phyloP scores from a whole-genome alignment of 2,329 filamentous ascomycete genomes.

The Harringtonia lauricola region DNA sequence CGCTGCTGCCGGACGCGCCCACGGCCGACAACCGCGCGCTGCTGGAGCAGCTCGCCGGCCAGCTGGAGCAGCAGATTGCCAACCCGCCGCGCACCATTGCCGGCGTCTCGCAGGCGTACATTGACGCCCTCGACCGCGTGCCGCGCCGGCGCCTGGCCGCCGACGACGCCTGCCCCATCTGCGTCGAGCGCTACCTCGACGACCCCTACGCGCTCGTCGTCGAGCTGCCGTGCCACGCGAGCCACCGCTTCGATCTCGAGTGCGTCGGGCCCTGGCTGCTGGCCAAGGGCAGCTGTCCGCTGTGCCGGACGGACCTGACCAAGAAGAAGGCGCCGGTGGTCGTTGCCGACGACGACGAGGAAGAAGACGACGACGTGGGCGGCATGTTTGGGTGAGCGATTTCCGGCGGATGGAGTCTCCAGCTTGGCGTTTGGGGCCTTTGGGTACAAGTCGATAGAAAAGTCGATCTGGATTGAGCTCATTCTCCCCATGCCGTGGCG shows the following conservation, averaged over 20 bases:
- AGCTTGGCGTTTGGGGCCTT: too few relatives aligned
- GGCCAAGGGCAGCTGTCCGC: slow-evolving; percentile 52
- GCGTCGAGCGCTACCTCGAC: slow-evolving; percentile 49
- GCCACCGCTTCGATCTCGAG: slow-evolving; percentile 54
- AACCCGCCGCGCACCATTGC: slow-evolving; percentile 38
- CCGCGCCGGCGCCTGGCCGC: slow-evolving; percentile 33
- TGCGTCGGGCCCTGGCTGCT: slow-evolving; percentile 55
- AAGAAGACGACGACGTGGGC: slow-evolving; percentile 32
- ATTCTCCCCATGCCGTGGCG: too few relatives aligned
- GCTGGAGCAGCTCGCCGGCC: slow-evolving; percentile 35
- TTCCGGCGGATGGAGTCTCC: too few relatives aligned
- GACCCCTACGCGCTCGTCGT: slow-evolving; percentile 53
- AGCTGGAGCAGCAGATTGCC: slow-evolving; percentile 38
- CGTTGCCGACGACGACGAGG: slow-evolving; percentile 31
- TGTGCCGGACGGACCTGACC: slow-evolving; percentile 49
- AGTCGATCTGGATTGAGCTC: too few relatives aligned
- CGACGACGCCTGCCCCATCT: slow-evolving; percentile 51
- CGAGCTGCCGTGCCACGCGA: slow-evolving; percentile 48
- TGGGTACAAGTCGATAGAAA: too few relatives aligned
- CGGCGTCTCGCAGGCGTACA: slow-evolving; percentile 47
- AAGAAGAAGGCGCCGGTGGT: slow-evolving; percentile 39
- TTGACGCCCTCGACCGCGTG: slow-evolving; percentile 50
- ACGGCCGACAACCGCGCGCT: slow-evolving; percentile 35
- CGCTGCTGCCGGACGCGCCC: slow-evolving; percentile 37
- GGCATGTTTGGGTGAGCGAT: slow-evolving; percentile 14